Conservation (phyloP, 2,329 filamentous ascomycete species). For the Grosmannia clavigera region DNA sequence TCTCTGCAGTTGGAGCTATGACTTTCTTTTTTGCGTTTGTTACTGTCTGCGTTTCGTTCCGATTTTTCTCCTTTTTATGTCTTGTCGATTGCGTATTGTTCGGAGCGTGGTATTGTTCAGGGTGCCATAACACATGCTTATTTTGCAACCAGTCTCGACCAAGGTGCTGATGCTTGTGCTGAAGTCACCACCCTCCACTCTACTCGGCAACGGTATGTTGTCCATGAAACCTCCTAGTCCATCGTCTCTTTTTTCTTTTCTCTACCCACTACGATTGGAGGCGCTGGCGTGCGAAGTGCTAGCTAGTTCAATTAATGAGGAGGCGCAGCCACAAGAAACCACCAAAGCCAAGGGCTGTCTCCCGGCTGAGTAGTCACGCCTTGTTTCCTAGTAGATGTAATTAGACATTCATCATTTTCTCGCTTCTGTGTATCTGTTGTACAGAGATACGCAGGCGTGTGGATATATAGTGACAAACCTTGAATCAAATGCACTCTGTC, state of each 20-base stretch:
- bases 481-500: neutral
- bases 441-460: neutral
- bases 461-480: slow-evolving; percentile 1
- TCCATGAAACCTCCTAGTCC: neutral
- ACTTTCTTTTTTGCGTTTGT: neutral
- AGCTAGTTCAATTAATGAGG: neutral
- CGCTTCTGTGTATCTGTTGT: neutral
- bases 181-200: neutral
- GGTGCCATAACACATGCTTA: neutral
- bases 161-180: neutral
- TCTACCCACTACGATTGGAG: slow-evolving; percentile 9
- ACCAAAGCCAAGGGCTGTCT: slow-evolving; percentile 1
- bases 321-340: neutral
- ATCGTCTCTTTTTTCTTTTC: slow-evolving; percentile 15
- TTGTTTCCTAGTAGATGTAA: slow-evolving; percentile 15
- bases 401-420: slow-evolving; percentile 12
- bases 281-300: neutral
- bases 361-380: neutral
- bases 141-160: neutral
- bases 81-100: slow-evolving; percentile 9
- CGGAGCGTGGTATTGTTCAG: slow-evolving; percentile 7
- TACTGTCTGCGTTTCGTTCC: slow-evolving; percentile 6
- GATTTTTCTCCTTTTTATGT: neutral
- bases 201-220: neutral
- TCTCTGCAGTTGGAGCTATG: neutral